Percentiles rank a stretch among this genome's conserved stretches.
Conservation (phyloP, 805 yeast genomes). For the Kuraishia molischiana region DNA sequence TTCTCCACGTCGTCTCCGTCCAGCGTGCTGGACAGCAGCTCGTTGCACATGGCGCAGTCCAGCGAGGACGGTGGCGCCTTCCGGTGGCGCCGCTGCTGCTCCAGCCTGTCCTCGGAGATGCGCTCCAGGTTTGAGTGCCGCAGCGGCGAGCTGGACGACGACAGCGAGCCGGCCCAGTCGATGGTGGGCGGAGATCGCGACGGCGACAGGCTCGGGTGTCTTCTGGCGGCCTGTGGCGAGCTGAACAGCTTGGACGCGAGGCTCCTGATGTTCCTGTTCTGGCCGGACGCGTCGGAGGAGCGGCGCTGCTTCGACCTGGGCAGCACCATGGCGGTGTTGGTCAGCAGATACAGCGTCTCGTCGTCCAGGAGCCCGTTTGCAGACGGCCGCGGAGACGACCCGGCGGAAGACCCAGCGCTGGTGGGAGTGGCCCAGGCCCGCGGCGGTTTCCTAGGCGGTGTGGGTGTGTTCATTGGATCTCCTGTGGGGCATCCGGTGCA, state of each 20-base stretch:
- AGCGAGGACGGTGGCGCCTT: not conserved
- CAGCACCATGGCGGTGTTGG: not conserved
- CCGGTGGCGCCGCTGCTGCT: not conserved
- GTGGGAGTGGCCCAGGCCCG: not conserved
- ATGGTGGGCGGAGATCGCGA: no score
- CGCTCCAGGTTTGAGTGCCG: not conserved
- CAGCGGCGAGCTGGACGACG: not conserved
- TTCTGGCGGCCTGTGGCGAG: not conserved
- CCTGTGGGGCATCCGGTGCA: no score
- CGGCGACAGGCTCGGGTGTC: not conserved
- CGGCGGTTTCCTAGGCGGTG: not conserved
- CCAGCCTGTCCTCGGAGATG: not conserved
- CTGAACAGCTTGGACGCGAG: not conserved
- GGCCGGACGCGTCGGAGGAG: not conserved
- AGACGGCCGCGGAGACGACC: not conserved
- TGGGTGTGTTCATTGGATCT: not conserved
- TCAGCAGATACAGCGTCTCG: conserved; percentile 1
- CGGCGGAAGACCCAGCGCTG: not conserved
- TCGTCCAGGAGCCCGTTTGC: conserved; percentile 1
- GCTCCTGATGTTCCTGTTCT: not conserved
- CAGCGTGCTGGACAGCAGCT: conserved; percentile 34
- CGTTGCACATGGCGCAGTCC: conserved; percentile 33
- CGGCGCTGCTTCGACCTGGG: not conserved
- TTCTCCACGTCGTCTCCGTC: conserved; percentile 14
- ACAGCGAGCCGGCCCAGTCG: no score